These are phyloP conservation scores for Blastobotrys malaysiensis DNA, from an alignment of 1,139 yeast species.

Conservation along the genomic window DNA sequence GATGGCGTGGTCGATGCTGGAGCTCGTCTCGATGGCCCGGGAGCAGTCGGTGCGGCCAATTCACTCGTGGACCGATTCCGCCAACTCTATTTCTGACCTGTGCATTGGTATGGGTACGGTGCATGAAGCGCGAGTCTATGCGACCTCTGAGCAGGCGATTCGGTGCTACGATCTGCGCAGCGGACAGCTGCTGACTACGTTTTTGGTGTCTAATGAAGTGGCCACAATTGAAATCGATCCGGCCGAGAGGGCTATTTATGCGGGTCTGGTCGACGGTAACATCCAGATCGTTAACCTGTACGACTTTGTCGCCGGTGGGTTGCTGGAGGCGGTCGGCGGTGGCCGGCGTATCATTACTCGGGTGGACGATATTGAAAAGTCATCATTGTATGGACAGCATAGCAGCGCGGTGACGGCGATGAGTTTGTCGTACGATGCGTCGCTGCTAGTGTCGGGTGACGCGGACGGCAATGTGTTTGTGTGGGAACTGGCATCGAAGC, in stretches of 20 bases:
- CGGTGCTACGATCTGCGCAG: slow-evolving; percentile 40
- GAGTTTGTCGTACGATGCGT: slow-evolving; percentile 69
- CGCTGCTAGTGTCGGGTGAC: slow-evolving; percentile 70
- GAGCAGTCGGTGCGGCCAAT: slow-evolving; percentile 38
- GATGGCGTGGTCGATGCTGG: slow-evolving; percentile 66
- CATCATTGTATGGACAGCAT: slow-evolving; percentile 23
- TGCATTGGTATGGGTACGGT: slow-evolving; percentile 46
- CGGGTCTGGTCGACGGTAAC: slow-evolving; percentile 61
- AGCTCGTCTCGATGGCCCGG: slow-evolving; percentile 43
- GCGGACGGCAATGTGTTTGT: slow-evolving; percentile 58
- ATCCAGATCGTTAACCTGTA: slow-evolving; percentile 57
- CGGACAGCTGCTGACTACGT: slow-evolving; percentile 54
- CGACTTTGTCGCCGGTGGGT: slow-evolving; percentile 42
- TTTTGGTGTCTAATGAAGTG: slow-evolving; percentile 57
- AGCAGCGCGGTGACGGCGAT: slow-evolving; percentile 45
- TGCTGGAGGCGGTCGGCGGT: slow-evolving; percentile 51
- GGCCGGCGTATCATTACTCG: slow-evolving; percentile 41
- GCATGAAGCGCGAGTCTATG: slow-evolving; percentile 59
- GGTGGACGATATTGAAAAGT: slow-evolving; percentile 20
- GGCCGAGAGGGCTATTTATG: slow-evolving; percentile 68
- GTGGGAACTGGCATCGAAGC: slow-evolving; percentile 72
- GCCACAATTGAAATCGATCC: slow-evolving; percentile 69
- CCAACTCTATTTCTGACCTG: slow-evolving; percentile 67
- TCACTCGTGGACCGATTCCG: slow-evolving; percentile 62
- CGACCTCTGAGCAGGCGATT: slow-evolving; percentile 71